Percentiles rank a stretch among this genome's conserved stretches.
Conservation (phyloP, 2,329 filamentous ascomycete species). For the Helminthosporium solani region DNA sequence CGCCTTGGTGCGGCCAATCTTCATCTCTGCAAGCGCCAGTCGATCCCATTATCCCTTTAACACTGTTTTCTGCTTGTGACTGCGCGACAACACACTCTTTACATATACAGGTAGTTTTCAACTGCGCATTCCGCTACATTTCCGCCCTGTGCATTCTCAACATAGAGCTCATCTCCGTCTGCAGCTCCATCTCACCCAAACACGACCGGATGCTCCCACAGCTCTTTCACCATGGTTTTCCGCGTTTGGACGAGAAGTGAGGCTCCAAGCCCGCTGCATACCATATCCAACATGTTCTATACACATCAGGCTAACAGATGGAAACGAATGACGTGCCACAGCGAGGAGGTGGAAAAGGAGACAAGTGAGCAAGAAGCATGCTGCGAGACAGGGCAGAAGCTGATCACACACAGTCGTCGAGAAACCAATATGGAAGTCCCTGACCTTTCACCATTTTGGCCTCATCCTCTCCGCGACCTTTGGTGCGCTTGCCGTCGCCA, state of each 20-base stretch:
- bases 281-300: background rate
- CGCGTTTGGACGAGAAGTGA: background rate
- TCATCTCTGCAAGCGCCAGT: background rate
- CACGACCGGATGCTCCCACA: slow-evolving; percentile 8
- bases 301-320: background rate
- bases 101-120: background rate
- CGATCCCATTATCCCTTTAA: background rate
- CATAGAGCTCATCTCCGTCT: slow-evolving; percentile 1
- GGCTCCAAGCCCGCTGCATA: background rate
- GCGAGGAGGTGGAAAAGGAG: slow-evolving; percentile 17
- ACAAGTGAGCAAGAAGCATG: slow-evolving; percentile 40
- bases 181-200: slow-evolving; percentile 1
- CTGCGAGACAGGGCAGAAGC: background rate
- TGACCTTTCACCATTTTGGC: slow-evolving; percentile 60
- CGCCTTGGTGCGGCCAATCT: slow-evolving; percentile 1
- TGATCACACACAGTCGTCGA: slow-evolving; percentile 42
- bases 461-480: slow-evolving; percentile 57
- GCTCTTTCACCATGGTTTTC: background rate
- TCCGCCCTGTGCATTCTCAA: background rate
- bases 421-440: slow-evolving; percentile 52
- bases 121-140: background rate
- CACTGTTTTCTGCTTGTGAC: background rate
- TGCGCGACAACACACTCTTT: background rate
- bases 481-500: slow-evolving; percentile 51
- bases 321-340: slow-evolving; percentile 13